A percentile compares a stretch with the other conserved stretches of the same genome.
phyloP scores from a whole-genome alignment of 176 grass and related monocot species.

The Elaeis guineensis region DNA sequence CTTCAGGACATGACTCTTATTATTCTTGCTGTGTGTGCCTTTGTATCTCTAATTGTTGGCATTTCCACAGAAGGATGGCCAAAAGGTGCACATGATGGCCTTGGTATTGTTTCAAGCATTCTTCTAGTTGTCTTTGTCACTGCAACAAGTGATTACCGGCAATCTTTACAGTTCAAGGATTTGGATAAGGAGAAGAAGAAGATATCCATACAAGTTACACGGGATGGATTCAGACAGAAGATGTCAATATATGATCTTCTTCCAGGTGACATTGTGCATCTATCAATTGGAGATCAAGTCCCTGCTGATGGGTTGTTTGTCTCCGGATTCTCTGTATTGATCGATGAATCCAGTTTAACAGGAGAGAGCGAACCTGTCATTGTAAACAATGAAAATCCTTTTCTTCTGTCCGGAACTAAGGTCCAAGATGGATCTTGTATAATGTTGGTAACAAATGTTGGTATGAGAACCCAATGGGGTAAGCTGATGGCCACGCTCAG shows the following conservation, averaged over 20 bases:
- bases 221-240: constrained; percentile 66
- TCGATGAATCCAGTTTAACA: constrained; percentile 87
- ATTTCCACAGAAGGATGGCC: constrained; percentile 90
- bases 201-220: constrained; percentile 76
- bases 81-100: constrained; percentile 82
- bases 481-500: constrained; percentile 93
- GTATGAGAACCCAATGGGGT: constrained; percentile 93
- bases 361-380: constrained; percentile 84
- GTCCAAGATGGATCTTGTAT: constrained; percentile 95
- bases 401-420: constrained; percentile 86
- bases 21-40: constrained; percentile 61
- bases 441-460: constrained; percentile 82
- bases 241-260: constrained; percentile 84
- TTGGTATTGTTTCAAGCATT: constrained; percentile 86
- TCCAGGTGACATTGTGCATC: constrained; percentile 73
- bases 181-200: constrained; percentile 97
- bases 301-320: constrained; percentile 81
- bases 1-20: constrained; percentile 92
- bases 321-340: constrained; percentile 74
- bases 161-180: constrained; percentile 94
- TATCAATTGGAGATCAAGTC: constrained; percentile 88
- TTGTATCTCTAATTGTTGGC: constrained; percentile 69
- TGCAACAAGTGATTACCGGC: constrained; percentile 80
- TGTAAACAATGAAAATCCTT: constrained; percentile 72
- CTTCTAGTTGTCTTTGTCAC: constrained; percentile 85